Conservation (phyloP, 2,329 filamentous ascomycete species). For the Trichoderma citrinoviride region DNA sequence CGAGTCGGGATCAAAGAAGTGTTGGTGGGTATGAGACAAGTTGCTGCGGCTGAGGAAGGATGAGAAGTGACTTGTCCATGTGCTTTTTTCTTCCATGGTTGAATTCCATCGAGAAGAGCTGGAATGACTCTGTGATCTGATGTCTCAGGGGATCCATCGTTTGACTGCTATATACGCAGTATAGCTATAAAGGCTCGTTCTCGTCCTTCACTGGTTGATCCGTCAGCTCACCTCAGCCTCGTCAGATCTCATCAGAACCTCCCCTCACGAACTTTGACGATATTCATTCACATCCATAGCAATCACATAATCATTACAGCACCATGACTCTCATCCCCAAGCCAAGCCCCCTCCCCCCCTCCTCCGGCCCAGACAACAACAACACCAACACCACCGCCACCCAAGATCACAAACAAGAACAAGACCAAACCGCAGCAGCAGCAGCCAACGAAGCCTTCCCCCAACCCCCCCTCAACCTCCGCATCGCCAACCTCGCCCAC, state of each 20-base stretch:
- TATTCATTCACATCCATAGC: no score
- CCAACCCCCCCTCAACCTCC: conserved; percentile 57
- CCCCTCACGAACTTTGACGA: no score
- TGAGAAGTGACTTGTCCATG: no score
- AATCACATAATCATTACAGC: neutral
- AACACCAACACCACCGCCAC: neutral
- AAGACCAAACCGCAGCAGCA: neutral
- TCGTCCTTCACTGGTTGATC: no score
- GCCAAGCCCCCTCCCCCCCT: neutral
- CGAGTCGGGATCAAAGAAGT: neutral
- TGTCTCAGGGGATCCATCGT: no score
- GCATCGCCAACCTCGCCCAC: conserved; percentile 57
- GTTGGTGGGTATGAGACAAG: neutral
- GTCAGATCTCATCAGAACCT: no score
- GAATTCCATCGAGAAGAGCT: no score
- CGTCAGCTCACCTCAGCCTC: no score
- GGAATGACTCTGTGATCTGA: no score
- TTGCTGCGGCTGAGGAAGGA: neutral
- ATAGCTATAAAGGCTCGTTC: no score
- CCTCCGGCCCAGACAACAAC: neutral
- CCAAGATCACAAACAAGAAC: neutral
- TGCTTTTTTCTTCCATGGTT: neutral
- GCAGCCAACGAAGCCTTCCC: conserved; percentile 32
- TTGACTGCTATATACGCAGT: no score
- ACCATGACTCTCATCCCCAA: conserved; percentile 1